Conservation (phyloP, 1,284 basidiomycete genomes). For the Rugosomyces carneus region DNA sequence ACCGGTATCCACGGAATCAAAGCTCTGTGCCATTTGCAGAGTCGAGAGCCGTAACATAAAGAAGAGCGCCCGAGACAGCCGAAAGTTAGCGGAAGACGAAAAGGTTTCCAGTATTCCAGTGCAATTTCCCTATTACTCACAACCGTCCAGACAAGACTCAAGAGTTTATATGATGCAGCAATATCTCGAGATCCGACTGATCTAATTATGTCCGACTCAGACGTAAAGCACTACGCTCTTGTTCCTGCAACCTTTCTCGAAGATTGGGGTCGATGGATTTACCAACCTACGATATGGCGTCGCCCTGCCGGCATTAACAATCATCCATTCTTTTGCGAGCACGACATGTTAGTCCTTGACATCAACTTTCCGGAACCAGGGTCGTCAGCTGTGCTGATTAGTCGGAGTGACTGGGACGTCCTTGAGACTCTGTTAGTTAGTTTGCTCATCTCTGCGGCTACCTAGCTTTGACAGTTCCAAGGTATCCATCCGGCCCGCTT, state of each 20-base stretch:
- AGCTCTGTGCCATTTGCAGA: conserved; percentile 57
- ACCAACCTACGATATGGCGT: conserved; percentile 45
- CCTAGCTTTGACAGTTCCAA: conserved; percentile 20
- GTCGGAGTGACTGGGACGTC: conserved; percentile 56
- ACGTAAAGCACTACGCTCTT: conserved; percentile 48
- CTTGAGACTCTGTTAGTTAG: conserved; percentile 51
- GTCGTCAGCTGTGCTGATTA: conserved; percentile 47
- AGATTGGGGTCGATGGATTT: conserved; percentile 63
- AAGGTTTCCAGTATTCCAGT: conserved; percentile 41
- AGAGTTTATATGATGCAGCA: conserved; percentile 53
- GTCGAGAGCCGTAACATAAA: conserved; percentile 47
- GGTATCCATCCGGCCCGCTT: conserved; percentile 54
- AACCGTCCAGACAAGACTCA: conserved; percentile 46
- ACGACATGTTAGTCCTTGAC: conserved; percentile 59
- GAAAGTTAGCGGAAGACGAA: conserved; percentile 63
- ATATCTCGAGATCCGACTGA: conserved; percentile 35
- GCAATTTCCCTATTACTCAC: conserved; percentile 3
- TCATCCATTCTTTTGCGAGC: conserved; percentile 57
- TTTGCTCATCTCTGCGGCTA: neutral
- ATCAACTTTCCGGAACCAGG: conserved; percentile 57
- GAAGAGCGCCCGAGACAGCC: conserved; percentile 50
- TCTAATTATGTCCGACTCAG: conserved; percentile 31
- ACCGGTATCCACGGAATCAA: conserved; percentile 42
- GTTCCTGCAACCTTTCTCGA: conserved; percentile 57
- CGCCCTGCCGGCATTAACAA: conserved; percentile 64